phyloP scores from a whole-genome alignment of 352 stramenopile genomes.

The Plasmopara viticola region DNA sequence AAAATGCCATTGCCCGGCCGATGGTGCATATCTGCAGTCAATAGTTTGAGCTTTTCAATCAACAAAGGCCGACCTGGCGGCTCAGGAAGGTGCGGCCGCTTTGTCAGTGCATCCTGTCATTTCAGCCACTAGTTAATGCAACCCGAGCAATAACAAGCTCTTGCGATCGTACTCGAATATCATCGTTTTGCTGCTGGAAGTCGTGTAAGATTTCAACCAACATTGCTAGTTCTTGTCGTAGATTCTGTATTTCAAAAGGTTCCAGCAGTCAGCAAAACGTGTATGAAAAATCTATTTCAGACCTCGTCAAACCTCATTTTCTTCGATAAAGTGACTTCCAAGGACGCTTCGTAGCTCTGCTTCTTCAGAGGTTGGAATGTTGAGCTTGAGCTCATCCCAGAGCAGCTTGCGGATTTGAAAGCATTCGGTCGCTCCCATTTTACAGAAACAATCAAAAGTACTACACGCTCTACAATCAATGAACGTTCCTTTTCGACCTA shows the following conservation, averaged over 20 bases:
- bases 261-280: neutral
- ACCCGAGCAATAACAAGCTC: neutral
- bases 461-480: neutral
- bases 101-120: conserved; percentile 47
- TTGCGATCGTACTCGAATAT: conserved; percentile 42
- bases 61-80: conserved; percentile 57
- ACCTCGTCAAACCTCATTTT: conserved; percentile 42
- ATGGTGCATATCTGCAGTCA: conserved; percentile 39
- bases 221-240: conserved; percentile 48
- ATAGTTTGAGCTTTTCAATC: conserved; percentile 66
- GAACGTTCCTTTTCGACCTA: neutral
- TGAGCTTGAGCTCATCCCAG: conserved; percentile 67
- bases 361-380: conserved; percentile 45
- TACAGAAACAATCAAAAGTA: neutral
- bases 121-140: neutral
- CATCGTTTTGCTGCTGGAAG: conserved; percentile 75
- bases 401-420: conserved; percentile 68
- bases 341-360: conserved; percentile 55
- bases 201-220: conserved; percentile 72
- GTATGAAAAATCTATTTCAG: neutral
- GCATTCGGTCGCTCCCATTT: conserved; percentile 39
- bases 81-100: conserved; percentile 45
- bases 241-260: conserved; percentile 20
- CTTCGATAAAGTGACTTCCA: conserved; percentile 55
- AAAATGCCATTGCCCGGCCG: conserved; percentile 16